These are phyloP conservation scores for Balakata baccata DNA, from an alignment of 345 rosid species.

Conservation along the genomic window DNA sequence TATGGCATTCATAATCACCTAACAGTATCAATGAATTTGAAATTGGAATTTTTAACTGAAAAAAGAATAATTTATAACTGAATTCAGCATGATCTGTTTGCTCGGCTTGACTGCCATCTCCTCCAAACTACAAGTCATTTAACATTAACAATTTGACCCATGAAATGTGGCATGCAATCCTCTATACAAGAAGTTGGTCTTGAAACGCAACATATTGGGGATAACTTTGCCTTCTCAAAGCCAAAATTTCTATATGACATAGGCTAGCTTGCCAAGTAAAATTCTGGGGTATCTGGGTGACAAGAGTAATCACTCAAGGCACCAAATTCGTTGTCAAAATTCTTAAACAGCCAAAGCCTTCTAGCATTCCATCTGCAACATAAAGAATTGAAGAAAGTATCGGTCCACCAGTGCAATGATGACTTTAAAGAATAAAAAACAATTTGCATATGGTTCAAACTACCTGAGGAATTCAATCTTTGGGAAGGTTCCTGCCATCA, in stretches of 20 bases:
- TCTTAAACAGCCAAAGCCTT: slow-evolving; percentile 24
- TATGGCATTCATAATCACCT: neutral
- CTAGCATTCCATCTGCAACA: slow-evolving; percentile 18
- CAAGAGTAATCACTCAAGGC: slow-evolving; percentile 12
- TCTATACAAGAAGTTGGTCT: slow-evolving; percentile 19
- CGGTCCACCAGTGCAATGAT: neutral
- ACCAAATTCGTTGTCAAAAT: slow-evolving; percentile 13
- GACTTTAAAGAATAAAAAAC: neutral
- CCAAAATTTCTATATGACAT: slow-evolving; percentile 15
- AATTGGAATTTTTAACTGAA: neutral
- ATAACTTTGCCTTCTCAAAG: slow-evolving; percentile 15
- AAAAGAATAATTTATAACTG: slow-evolving; percentile 8
- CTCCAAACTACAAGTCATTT: slow-evolving; percentile 16
- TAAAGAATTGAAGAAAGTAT: slow-evolving; percentile 9
- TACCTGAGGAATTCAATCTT: slow-evolving; percentile 39
- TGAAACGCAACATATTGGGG: neutral
- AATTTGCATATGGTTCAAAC: neutral
- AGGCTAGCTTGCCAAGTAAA: slow-evolving; percentile 17
- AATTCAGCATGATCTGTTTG: slow-evolving; percentile 11
- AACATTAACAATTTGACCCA: slow-evolving; percentile 9
- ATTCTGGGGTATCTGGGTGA: slow-evolving; percentile 6
- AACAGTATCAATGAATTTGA: neutral
- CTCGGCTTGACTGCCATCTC: neutral
- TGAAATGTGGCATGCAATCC: slow-evolving; percentile 15
- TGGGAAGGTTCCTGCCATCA: slow-evolving; percentile 38